These are phyloP conservation scores for Daedalea quercina DNA, from an alignment of 768 basidiomycete species.

Conservation along the genomic window DNA sequence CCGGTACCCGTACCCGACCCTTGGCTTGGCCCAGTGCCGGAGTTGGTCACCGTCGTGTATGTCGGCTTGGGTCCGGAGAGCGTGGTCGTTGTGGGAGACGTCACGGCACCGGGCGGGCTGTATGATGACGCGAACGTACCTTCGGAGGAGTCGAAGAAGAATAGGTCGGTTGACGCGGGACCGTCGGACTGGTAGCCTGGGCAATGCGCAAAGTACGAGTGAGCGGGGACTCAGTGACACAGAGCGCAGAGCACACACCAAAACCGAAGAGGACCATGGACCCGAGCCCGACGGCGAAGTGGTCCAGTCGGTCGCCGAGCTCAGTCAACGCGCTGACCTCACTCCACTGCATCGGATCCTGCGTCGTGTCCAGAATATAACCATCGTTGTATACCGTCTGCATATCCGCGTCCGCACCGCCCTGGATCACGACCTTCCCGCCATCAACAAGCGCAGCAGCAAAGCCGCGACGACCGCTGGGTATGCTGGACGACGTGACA, in stretches of 20 bases:
- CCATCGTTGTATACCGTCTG: slow-evolving; percentile 58
- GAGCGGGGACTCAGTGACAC: background rate
- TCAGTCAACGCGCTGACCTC: slow-evolving; percentile 41
- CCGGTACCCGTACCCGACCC: slow-evolving; percentile 9
- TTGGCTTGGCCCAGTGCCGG: slow-evolving; percentile 9
- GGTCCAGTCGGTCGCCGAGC: slow-evolving; percentile 64
- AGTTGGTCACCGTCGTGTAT: slow-evolving; percentile 4
- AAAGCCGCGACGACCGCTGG: slow-evolving; percentile 57
- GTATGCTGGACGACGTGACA: slow-evolving; percentile 36
- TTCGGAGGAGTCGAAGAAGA: slow-evolving; percentile 39
- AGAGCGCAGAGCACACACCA: slow-evolving; percentile 40
- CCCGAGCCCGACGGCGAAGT: slow-evolving; percentile 60
- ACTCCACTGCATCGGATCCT: slow-evolving; percentile 56
- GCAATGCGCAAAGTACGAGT: slow-evolving; percentile 15
- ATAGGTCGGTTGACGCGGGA: slow-evolving; percentile 49
- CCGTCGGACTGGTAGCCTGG: slow-evolving; percentile 24
- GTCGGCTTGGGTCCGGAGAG: slow-evolving; percentile 18
- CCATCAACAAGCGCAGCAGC: slow-evolving; percentile 44
- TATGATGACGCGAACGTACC: slow-evolving; percentile 32
- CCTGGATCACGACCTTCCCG: slow-evolving; percentile 65
- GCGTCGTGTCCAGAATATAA: slow-evolving; percentile 57
- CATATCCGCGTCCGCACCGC: slow-evolving; percentile 55
- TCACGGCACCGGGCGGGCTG: slow-evolving; percentile 26
- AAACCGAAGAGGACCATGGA: slow-evolving; percentile 69
- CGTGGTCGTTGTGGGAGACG: slow-evolving; percentile 20